A percentile compares a stretch with the other conserved stretches of the same genome.
phyloP scores from a whole-genome alignment of 2,329 filamentous ascomycete species.

The Pezicula carpinea region DNA sequence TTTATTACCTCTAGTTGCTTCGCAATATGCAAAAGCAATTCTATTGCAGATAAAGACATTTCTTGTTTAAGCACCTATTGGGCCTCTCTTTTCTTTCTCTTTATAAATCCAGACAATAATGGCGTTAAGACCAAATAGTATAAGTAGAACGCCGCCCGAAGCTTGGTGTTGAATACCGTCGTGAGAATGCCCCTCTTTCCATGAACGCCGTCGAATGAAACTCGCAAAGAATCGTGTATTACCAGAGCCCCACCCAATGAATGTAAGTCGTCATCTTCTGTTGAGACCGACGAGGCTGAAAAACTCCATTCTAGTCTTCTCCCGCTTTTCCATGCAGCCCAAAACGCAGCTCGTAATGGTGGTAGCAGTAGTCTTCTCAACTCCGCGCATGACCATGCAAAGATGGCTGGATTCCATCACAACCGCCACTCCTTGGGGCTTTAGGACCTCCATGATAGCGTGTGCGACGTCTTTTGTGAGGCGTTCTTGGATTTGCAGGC shows the following conservation, averaged over 20 bases:
- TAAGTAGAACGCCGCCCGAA: constrained; percentile 19
- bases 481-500: constrained; percentile 93
- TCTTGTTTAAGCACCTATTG: not conserved
- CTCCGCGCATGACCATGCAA: constrained; percentile 99
- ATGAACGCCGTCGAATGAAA: constrained; percentile 18
- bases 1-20: too few species aligned
- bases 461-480: constrained; percentile 94
- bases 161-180: constrained; percentile 29
- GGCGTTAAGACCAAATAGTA: constrained; percentile 29
- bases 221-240: constrained; percentile 5
- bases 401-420: constrained; percentile 96
- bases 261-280: constrained; percentile 31
- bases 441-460: constrained; percentile 86
- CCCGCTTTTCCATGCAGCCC: constrained; percentile 88
- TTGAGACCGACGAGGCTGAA: constrained; percentile 72
- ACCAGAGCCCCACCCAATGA: constrained; percentile 3
- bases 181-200: constrained; percentile 11
- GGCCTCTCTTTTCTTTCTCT: not conserved
- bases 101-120: constrained; percentile 4
- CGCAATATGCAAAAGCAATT: not conserved
- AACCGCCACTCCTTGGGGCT: constrained; percentile 91
- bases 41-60: too few species aligned
- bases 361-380: constrained; percentile 80
- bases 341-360: constrained; percentile 97
- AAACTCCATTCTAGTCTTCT: constrained; percentile 95